Evolutionary conservation across 2,329 filamentous ascomycete genomes (phyloP), one percentile per base, ranked within the genome.

Genomic region (Coleophoma cylindrospora): DNA sequence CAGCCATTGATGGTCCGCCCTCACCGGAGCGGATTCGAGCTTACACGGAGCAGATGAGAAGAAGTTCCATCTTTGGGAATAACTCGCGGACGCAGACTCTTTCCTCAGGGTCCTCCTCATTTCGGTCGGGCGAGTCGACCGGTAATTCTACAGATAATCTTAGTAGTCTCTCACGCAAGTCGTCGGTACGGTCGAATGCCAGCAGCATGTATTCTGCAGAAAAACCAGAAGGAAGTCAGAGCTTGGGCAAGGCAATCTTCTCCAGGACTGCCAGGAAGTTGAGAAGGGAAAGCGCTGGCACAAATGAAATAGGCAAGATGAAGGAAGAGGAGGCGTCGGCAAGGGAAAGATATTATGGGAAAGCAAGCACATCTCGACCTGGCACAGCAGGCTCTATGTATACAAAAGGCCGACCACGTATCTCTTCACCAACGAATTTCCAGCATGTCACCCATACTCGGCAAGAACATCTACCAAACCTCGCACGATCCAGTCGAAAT

Each of bases 341-440:
- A n/a, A 59, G 48, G 45, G 55, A 61, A 33, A 52, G 53, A 40
- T 60, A 59, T 41, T 54, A 56, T 48, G 52, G 54, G 5, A 57
- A 51, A 50, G 47, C 45, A 17, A 40, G 27, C 17, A 40, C 40
- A 6, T 34, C 19, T 12, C 52, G 53, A 21, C 36, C 34, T 40
- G 51, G 47, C 32, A 52, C 49, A 19, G 27, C 46, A 15, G 34
- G 13, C 34, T 32, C 41, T 15, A 14, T n/a, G 22, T 45, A n/a
- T 38, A 41, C 19, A 47, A 45, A 32, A 46, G 43, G 19, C 36
- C 45, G 12, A 49, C 34, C 45, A 75, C 71, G 54, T 61, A 75
- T 44, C 45, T 86, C 82, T 1, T 76, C 71, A 1, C 82, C 82
- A 3, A 85, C 82, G 66, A 84, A 85, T 68, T 86, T 86, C 53